These are phyloP conservation scores for Aureoboletus auriporus DNA, from an alignment of 768 basidiomycete genomes.

Conservation along the genomic window DNA sequence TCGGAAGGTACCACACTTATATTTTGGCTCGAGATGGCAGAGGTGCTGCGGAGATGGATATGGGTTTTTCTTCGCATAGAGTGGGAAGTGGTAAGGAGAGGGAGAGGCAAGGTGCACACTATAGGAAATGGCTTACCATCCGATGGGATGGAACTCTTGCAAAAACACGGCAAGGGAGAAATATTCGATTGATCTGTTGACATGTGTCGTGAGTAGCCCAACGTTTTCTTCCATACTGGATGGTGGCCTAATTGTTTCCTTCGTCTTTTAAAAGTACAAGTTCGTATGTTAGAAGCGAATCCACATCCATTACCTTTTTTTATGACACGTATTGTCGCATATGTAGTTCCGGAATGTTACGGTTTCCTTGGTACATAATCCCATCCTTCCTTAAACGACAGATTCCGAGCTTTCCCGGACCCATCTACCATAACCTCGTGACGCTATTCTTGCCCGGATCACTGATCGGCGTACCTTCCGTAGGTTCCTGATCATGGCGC, in stretches of 20 bases:
- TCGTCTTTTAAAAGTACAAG: no score
- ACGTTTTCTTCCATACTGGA: neutral
- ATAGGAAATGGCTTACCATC: conserved; percentile 4
- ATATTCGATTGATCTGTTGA: conserved; percentile 14
- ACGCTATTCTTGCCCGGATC: neutral
- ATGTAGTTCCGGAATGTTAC: neutral
- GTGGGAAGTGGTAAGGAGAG: conserved; percentile 84
- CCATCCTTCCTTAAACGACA: neutral
- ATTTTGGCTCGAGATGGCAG: conserved; percentile 88
- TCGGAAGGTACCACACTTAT: conserved; percentile 79
- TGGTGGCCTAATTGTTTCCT: neutral
- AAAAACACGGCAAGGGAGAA: conserved; percentile 11
- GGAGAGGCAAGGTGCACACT: conserved; percentile 13
- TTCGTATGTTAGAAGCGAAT: no score
- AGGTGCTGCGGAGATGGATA: conserved; percentile 89
- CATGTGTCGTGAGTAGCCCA: conserved; percentile 12
- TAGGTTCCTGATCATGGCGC: no score
- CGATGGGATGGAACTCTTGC: conserved; percentile 14
- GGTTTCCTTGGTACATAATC: no score
- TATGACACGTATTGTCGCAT: no score
- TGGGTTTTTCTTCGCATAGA: conserved; percentile 98
- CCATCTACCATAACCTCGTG: conserved; percentile 1
- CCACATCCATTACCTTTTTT: no score
- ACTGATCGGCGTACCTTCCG: neutral
- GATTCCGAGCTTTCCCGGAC: neutral